These are phyloP conservation scores for Mortierella antarctica DNA, from an alignment of 192 early-diverging fungal genomes.

Conservation along the genomic window DNA sequence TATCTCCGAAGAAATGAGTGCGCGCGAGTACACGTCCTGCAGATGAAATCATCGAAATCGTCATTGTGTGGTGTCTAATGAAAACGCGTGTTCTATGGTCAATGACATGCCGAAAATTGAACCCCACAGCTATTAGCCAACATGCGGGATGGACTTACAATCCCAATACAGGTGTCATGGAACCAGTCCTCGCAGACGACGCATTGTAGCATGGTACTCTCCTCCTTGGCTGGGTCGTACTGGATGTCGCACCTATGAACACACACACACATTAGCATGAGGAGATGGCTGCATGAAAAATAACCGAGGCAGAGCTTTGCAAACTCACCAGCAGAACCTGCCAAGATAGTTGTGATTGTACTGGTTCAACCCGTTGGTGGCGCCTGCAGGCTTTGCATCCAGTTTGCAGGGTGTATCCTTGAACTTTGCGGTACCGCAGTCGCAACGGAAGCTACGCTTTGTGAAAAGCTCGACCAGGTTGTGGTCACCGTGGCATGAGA, in stretches of 20 bases:
- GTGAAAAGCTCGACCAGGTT: slow-evolving; percentile 88
- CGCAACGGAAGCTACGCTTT: slow-evolving; percentile 88
- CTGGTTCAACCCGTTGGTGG: slow-evolving; percentile 72
- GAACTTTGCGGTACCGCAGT: slow-evolving; percentile 80
- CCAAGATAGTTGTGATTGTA: slow-evolving; percentile 91
- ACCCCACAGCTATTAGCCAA: neutral
- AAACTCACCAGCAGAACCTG: slow-evolving; percentile 77
- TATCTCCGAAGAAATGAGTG: slow-evolving; percentile 57
- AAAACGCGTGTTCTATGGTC: neutral
- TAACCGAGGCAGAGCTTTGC: neutral
- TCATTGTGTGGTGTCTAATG: slow-evolving; percentile 63
- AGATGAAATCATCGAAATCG: slow-evolving; percentile 75
- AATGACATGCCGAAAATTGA: neutral
- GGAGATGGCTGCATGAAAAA: neutral
- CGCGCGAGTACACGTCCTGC: slow-evolving; percentile 67
- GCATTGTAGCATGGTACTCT: slow-evolving; percentile 87
- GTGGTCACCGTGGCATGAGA: slow-evolving; percentile 80
- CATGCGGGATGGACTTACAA: slow-evolving; percentile 37
- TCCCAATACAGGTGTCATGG: slow-evolving; percentile 77
- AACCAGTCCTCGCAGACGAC: slow-evolving; percentile 90
- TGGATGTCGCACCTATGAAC: slow-evolving; percentile 71
- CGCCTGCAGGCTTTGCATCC: slow-evolving; percentile 51
- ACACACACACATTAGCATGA: neutral
- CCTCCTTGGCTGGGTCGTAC: slow-evolving; percentile 81
- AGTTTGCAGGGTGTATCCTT: slow-evolving; percentile 56